phyloP scores from a whole-genome alignment of 257 asterid genomes.

The Gynochthodes officinalis region DNA sequence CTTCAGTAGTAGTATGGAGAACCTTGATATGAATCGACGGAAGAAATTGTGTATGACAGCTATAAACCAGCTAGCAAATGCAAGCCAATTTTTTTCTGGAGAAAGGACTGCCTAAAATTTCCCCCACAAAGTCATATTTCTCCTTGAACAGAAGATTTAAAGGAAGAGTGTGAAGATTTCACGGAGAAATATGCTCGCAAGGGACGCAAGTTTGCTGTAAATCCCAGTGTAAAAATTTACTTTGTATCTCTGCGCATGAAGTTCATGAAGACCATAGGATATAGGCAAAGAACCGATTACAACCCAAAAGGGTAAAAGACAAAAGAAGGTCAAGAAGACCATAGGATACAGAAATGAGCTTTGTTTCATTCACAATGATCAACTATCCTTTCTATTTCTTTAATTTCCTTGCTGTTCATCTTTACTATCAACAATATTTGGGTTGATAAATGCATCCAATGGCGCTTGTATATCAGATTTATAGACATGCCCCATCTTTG shows the following conservation, averaged over 20 bases:
- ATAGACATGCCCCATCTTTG: conserved; percentile 78
- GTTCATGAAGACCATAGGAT: too few relatives aligned
- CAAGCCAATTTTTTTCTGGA: too few relatives aligned
- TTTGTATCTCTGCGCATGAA: neutral
- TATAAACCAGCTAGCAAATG: too few relatives aligned
- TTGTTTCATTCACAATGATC: conserved; percentile 12
- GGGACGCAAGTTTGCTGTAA: neutral
- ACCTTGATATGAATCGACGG: too few relatives aligned
- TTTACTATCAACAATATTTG: conserved; percentile 28
- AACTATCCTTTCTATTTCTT: conserved; percentile 12
- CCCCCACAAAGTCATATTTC: too few relatives aligned
- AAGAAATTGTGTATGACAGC: too few relatives aligned
- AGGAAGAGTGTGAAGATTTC: neutral
- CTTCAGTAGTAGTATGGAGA: too few relatives aligned
- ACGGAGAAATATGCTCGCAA: neutral
- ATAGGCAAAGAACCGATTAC: neutral
- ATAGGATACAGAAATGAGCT: neutral
- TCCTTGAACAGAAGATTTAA: too few relatives aligned
- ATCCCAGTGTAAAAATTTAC: neutral
- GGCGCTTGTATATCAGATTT: conserved; percentile 57
- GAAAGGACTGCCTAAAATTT: too few relatives aligned
- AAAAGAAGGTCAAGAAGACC: neutral
- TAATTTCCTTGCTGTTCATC: conserved; percentile 18
- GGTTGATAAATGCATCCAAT: conserved; percentile 30
- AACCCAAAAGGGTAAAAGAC: neutral